Base-by-base conservation (phyloP, 192 early-diverging fungal species). In the Gamsiella multidivaricata region DNA sequence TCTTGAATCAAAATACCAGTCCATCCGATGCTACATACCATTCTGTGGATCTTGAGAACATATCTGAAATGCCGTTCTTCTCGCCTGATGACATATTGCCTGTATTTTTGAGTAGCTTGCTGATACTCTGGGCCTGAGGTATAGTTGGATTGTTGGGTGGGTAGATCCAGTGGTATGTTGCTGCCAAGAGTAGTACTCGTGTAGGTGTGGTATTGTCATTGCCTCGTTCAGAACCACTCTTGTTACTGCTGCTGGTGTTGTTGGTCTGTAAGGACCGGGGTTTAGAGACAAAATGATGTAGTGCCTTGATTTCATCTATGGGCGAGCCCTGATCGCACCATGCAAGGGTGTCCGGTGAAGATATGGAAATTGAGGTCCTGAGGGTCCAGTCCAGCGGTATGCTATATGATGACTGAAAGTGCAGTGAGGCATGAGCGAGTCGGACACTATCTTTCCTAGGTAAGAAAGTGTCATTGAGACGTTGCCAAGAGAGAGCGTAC, bases 311-410 rank as follows among this genome's bases (percentile, higher is more conserved):
- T 18, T 78, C 65, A 17, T 78, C 74, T 34, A 56, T 50, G 3
- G 53, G 18, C 5, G 60, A 39, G 8, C 28, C 37, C 9, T 57
- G 58, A 37, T 78, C 74, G 49, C 74, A 78, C 74, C 74, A 78
- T 0, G 60, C 18, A 4, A 78, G n/a, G 11, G 29, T 41, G 26
- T 69, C 61, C 0, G 32, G 61, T 8, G 74, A 78, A 1, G 54
- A 59, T 11, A 78, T 63, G 0, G 60, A 69, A 6, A 69, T 32
- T 5, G 65, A 50, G 7, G 49, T 50, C 22, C 69, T 78, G 6
- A 78, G 14, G 3, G 74, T 64, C 74, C 74, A 78, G 33, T 78
- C 74, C 43, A 78, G 0, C 8, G 74, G 74, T 17, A 54, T 1
- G 0, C 20, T 33, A 4, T 18, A 0, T n/a, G 70, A 65, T 14